Conservation (phyloP, 495 filamentous ascomycete species). For the Penicillium robsamsonii region DNA sequence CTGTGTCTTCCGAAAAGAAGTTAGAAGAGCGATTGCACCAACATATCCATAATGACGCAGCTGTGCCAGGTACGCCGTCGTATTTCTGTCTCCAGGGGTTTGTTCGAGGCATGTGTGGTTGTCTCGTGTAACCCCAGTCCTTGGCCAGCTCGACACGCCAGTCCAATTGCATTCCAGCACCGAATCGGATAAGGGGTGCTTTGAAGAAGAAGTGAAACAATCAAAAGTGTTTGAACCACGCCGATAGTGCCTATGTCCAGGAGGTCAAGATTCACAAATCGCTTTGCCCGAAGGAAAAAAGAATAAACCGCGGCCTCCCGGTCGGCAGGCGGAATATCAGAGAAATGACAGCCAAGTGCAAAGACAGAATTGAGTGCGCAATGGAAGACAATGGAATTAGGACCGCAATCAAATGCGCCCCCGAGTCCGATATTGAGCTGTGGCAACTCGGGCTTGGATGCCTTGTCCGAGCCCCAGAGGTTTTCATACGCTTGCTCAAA, state of each 20-base stretch:
- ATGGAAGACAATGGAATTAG: constrained; percentile 43
- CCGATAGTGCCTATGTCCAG: constrained; percentile 44
- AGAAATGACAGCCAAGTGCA: constrained; percentile 44
- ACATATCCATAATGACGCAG: constrained; percentile 50
- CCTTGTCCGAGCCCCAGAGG: constrained; percentile 36
- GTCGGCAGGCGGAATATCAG: constrained; percentile 36
- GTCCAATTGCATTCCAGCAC: constrained; percentile 49
- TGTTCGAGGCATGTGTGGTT: constrained; percentile 19
- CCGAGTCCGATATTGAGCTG: constrained; percentile 42
- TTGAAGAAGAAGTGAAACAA: constrained; percentile 45
- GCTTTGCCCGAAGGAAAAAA: constrained; percentile 47
- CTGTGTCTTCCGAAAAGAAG: background rate
- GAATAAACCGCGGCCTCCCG: constrained; percentile 36
- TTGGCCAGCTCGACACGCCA: constrained; percentile 47
- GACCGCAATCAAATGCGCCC: constrained; percentile 35
- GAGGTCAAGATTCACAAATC: constrained; percentile 44
- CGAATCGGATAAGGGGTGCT: constrained; percentile 44
- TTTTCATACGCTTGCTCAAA: constrained; percentile 44
- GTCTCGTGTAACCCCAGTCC: constrained; percentile 49
- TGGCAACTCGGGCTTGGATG: constrained; percentile 19
- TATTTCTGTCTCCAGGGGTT: constrained; percentile 40
- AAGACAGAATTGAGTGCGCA: constrained; percentile 47
- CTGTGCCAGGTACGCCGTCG: constrained; percentile 49
- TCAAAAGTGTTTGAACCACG: constrained; percentile 46
- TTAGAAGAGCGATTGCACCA: constrained; percentile 9